Percentiles rank a stretch among this genome's conserved stretches.
Conservation (phyloP, 2,329 filamentous ascomycete genomes). For the Grosmannia serpens region DNA sequence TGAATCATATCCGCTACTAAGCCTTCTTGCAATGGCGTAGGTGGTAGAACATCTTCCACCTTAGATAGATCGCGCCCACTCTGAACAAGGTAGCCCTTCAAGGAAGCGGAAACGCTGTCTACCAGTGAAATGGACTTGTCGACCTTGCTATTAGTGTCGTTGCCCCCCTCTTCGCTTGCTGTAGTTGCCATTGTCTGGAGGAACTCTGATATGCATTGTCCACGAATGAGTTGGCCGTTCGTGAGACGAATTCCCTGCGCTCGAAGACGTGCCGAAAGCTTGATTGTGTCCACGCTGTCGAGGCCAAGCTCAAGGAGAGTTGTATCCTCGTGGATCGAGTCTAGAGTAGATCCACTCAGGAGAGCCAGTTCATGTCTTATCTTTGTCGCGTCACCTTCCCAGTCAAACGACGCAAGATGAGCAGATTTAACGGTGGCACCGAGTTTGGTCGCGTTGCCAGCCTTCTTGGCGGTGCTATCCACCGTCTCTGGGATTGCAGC, state of each 20-base stretch:
- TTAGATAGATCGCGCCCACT: conserved; percentile 23
- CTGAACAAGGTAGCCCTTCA: conserved; percentile 26
- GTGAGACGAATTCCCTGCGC: conserved; percentile 47
- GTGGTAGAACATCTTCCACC: conserved; percentile 54
- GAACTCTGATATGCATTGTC: conserved; percentile 56
- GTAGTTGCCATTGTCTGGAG: conserved; percentile 16
- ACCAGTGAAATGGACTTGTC: neutral
- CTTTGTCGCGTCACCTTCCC: conserved; percentile 39
- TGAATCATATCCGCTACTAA: conserved; percentile 74
- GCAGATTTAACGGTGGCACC: neutral
- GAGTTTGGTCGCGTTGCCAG: neutral
- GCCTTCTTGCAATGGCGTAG: conserved; percentile 75
- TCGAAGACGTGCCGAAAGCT: conserved; percentile 62
- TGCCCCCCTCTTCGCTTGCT: neutral
- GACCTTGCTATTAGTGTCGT: neutral
- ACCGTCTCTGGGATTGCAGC: neutral
- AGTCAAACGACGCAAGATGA: conserved; percentile 34
- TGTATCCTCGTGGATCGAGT: conserved; percentile 42
- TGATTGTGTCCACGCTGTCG: conserved; percentile 88
- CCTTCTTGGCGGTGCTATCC: neutral
- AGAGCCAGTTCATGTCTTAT: conserved; percentile 52
- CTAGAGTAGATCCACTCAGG: conserved; percentile 42
- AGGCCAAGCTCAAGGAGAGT: conserved; percentile 74
- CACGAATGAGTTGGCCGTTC: conserved; percentile 67
- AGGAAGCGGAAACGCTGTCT: conserved; percentile 10